Percentiles rank a stretch among this genome's conserved stretches.
Evolutionary conservation across 768 basidiomycete genomes (phyloP).

Genomic region (Dendrothele bispora): DNA sequence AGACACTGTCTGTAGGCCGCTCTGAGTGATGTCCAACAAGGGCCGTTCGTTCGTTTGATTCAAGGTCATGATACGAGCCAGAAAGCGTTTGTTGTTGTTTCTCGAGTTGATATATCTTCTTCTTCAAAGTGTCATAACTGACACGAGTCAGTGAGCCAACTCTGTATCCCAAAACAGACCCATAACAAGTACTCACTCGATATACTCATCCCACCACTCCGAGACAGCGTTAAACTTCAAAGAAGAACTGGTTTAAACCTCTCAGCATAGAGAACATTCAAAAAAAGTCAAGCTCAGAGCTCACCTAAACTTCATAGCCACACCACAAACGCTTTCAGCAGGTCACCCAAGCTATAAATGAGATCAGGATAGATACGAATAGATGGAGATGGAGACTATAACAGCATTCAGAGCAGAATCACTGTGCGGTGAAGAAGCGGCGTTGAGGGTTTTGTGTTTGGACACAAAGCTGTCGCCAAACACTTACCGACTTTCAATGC

Average conservation of each 20-base stretch:
- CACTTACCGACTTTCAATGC: too few relatives aligned
- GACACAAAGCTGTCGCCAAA: too few relatives aligned
- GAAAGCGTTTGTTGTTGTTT: constrained; percentile 59
- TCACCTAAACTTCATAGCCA: constrained; percentile 63
- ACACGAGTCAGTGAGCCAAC: background rate
- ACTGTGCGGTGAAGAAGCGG: too few relatives aligned
- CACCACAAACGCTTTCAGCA: too few relatives aligned
- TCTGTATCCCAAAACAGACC: background rate
- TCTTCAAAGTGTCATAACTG: constrained; percentile 87
- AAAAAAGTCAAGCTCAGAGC: constrained; percentile 7
- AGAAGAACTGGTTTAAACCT: constrained; percentile 68
- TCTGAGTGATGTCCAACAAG: constrained; percentile 44
- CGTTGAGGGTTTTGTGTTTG: too few relatives aligned
- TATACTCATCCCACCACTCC: constrained; percentile 93
- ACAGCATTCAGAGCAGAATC: too few relatives aligned
- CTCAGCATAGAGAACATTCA: background rate
- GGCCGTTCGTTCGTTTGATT: constrained; percentile 59
- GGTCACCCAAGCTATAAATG: too few relatives aligned
- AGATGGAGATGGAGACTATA: too few relatives aligned
- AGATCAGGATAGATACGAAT: too few relatives aligned
- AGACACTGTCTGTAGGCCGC: constrained; percentile 53
- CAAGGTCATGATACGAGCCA: constrained; percentile 49
- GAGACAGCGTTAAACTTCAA: constrained; percentile 90
- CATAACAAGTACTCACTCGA: constrained; percentile 55
- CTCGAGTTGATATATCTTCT: constrained; percentile 83